Conservation (phyloP, 257 asterid species). For the Solanum piurae region DNA sequence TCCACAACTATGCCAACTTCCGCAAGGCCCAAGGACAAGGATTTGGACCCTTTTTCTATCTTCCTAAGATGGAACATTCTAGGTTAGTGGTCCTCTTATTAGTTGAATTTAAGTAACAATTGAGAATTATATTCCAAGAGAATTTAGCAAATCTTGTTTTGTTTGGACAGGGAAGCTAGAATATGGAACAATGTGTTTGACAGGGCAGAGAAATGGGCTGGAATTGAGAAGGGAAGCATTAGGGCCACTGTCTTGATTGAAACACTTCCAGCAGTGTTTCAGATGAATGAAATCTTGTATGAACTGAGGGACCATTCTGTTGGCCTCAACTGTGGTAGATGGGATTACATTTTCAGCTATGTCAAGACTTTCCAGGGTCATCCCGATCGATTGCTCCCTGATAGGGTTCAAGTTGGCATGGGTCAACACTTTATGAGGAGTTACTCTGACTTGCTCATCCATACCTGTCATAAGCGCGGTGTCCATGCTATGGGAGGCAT, state of each 20-base stretch:
- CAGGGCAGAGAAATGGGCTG: constrained; percentile 61
- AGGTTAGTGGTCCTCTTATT: constrained; percentile 22
- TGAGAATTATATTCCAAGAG: neutral
- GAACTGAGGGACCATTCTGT: constrained; percentile 75
- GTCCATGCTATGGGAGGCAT: constrained; percentile 99
- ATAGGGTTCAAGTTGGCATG: constrained; percentile 88
- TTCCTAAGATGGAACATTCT: constrained; percentile 94
- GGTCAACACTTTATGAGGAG: constrained; percentile 82
- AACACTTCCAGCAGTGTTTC: constrained; percentile 95
- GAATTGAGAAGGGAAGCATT: constrained; percentile 76
- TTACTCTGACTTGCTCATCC: constrained; percentile 75
- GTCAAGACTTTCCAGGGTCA: constrained; percentile 86
- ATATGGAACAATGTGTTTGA: constrained; percentile 82
- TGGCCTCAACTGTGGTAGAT: constrained; percentile 89
- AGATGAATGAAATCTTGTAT: constrained; percentile 83
- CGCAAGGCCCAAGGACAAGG: constrained; percentile 67
- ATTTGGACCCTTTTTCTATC: constrained; percentile 86
- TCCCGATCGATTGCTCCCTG: constrained; percentile 81
- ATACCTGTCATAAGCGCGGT: constrained; percentile 80
- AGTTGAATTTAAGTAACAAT: neutral
- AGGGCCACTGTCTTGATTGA: constrained; percentile 89
- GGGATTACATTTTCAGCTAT: constrained; percentile 98
- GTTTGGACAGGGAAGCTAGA: constrained; percentile 66
- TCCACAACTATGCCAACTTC: constrained; percentile 56
- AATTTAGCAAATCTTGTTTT: neutral